Base-by-base conservation (phyloP, 257 asterid species). In the Petunia axillaris region DNA sequence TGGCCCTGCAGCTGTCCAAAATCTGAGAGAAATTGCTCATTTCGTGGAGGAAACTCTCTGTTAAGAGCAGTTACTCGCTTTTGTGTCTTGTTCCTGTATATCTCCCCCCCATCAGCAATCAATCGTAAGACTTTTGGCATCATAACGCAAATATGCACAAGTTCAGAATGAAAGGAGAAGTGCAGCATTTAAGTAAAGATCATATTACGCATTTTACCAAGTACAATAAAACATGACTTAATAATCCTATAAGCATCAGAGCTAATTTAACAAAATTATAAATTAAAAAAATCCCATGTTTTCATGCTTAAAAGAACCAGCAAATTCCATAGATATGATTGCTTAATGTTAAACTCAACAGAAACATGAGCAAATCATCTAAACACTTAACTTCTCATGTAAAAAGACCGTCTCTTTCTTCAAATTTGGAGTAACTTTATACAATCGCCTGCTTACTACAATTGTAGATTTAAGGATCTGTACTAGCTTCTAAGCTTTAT, bases 1-100 rank as follows among this genome's bases (percentile, higher is more conserved):
- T 91, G 97, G 87, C 81, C 85, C 85, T 83, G 93, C 80, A 95
- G 91, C 91, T 91, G 97, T 89, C 89, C 97, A 86, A 95, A 95
- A 81, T 94, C 97, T 81, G 86, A 71, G 58, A 92, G 90, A 73
- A 95, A 93, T 82, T 93, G 97, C 83, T 95, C 98, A 65, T 95
- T 92, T 64, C 89, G 94, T 37, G 99, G 99, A 80, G 99, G 99
- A 82, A 92, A 91, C 57, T 89, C 95, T 88, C 93, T 90, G 85
- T 91, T 94, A 64, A 92, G 85, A 79, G 99, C 98, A 84, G 91
- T 95, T 81, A 95, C 87, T 48, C 99, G 95, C 90, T 92, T 95
- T 85, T 91, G 97, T 55, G 97, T 82, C 91, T 91, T 94, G 87
- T 94, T 95, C 92, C 99, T 95, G 91, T 80, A 40, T 74, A 80